Evolutionary conservation across 768 basidiomycete species (phyloP).

Genomic region (Trametes cinnabarina): DNA sequence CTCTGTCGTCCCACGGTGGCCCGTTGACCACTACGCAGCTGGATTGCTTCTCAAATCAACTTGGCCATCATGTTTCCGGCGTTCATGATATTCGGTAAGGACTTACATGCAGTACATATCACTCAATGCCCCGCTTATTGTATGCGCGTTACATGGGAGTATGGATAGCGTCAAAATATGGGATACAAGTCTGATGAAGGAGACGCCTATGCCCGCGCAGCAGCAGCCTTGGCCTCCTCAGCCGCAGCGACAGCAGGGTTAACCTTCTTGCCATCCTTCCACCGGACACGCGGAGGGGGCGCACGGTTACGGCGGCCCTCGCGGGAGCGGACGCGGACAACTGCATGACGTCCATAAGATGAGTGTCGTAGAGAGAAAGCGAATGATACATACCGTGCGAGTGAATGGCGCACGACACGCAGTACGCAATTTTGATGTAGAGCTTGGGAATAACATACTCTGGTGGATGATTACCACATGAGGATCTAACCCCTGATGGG

Average conservation of each 20-base stretch:
- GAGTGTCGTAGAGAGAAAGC: background rate
- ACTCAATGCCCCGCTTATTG: background rate
- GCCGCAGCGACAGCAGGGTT: conserved; percentile 95
- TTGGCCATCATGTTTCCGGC: too few relatives aligned
- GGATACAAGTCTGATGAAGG: conserved; percentile 17
- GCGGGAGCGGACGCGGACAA: conserved; percentile 96
- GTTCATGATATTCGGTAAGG: background rate
- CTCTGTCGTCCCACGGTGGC: too few relatives aligned
- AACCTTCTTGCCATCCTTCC: conserved; percentile 95
- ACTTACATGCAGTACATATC: conserved; percentile 9
- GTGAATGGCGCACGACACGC: conserved; percentile 99
- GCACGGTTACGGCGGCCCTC: conserved; percentile 97
- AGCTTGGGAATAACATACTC: conserved; percentile 97
- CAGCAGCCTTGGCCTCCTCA: conserved; percentile 74
- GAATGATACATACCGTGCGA: conserved; percentile 73
- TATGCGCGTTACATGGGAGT: conserved; percentile 15
- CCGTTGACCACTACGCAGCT: too few relatives aligned
- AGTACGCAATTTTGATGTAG: conserved; percentile 98
- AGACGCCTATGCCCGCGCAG: conserved; percentile 44
- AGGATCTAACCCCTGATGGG: background rate
- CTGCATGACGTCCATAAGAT: conserved; percentile 38
- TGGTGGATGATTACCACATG: conserved; percentile 29
- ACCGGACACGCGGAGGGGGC: conserved; percentile 91
- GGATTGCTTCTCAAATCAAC: too few relatives aligned
- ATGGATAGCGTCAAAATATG: conserved; percentile 23